phyloP scores from a whole-genome alignment of 1,139 yeast species.

The Suhomyces maxii region DNA sequence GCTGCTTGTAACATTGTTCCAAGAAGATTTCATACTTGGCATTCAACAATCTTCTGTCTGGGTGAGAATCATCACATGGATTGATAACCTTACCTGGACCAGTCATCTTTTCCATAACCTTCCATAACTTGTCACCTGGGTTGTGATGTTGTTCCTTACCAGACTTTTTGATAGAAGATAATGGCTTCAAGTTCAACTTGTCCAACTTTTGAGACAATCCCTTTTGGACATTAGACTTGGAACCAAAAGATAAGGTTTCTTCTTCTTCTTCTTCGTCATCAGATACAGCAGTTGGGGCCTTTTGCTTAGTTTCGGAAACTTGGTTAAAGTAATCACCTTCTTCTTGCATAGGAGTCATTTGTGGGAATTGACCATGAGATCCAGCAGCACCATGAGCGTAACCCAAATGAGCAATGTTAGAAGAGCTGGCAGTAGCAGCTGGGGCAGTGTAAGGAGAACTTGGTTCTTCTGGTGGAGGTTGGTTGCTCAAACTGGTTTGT shows the following conservation, averaged over 20 bases:
- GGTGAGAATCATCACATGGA: conserved; percentile 58
- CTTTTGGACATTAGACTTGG: conserved; percentile 53
- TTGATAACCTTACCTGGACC: conserved; percentile 77
- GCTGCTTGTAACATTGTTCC: conserved; percentile 84
- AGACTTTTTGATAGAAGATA: conserved; percentile 21
- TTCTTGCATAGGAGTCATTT: conserved; percentile 53
- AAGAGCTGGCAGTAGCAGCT: conserved; percentile 60
- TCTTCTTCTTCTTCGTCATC: conserved; percentile 43
- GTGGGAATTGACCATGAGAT: conserved; percentile 54
- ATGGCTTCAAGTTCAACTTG: conserved; percentile 41
- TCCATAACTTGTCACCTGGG: conserved; percentile 72
- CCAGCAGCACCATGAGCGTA: conserved; percentile 38
- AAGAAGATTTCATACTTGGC: conserved; percentile 83
- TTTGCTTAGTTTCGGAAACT: conserved; percentile 14
- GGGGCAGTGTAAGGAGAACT: conserved; percentile 79
- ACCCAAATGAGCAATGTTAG: conserved; percentile 57
- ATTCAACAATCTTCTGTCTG: conserved; percentile 68
- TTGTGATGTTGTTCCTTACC: conserved; percentile 17
- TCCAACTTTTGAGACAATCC: conserved; percentile 43
- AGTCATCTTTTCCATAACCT: conserved; percentile 78
- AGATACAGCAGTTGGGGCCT: conserved; percentile 17
- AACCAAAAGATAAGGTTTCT: conserved; percentile 57
- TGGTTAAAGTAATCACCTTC: conserved; percentile 50
- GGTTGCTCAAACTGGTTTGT: conserved; percentile 28
- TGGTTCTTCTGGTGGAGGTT: conserved; percentile 19